phyloP scores from a whole-genome alignment of 768 basidiomycete species.

The Podaxis sp. region DNA sequence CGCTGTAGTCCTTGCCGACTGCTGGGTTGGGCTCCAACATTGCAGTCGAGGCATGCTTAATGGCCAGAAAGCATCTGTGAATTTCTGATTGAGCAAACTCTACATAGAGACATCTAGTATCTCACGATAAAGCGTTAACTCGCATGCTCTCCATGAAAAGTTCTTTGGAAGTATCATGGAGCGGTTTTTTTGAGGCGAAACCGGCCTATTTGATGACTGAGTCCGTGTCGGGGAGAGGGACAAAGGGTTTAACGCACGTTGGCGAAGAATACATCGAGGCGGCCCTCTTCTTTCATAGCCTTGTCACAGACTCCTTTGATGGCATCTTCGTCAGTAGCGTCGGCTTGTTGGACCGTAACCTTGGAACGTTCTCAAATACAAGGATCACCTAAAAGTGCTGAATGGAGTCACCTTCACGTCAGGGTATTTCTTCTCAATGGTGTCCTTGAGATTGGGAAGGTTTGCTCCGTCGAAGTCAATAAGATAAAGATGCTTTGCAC shows the following conservation, averaged over 20 bases:
- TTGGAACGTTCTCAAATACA: constrained; percentile 23
- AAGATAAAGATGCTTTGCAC: constrained; percentile 74
- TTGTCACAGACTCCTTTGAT: constrained; percentile 66
- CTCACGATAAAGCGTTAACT: constrained; percentile 63
- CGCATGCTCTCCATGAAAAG: constrained; percentile 73
- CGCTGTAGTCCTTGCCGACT: constrained; percentile 60
- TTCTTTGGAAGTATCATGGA: constrained; percentile 56
- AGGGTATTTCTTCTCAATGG: constrained; percentile 63
- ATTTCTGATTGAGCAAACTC: not conserved
- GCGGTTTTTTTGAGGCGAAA: constrained; percentile 35
- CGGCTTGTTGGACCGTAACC: constrained; percentile 76
- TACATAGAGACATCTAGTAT: constrained; percentile 4
- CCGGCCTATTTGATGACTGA: constrained; percentile 52
- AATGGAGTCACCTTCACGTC: constrained; percentile 61
- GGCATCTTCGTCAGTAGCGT: constrained; percentile 75
- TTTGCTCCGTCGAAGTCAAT: constrained; percentile 65
- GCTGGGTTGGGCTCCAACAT: constrained; percentile 69
- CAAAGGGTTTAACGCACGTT: constrained; percentile 52
- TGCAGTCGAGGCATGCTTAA: constrained; percentile 80
- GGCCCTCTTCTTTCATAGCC: constrained; percentile 77
- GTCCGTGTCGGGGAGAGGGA: not conserved
- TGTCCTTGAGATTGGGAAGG: constrained; percentile 65
- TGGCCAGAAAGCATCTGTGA: constrained; percentile 78
- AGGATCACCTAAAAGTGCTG: not conserved
- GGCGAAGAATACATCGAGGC: constrained; percentile 92